These are phyloP conservation scores for Abrus precatorius DNA, from an alignment of 306 rosid species.

Conservation along the genomic window DNA sequence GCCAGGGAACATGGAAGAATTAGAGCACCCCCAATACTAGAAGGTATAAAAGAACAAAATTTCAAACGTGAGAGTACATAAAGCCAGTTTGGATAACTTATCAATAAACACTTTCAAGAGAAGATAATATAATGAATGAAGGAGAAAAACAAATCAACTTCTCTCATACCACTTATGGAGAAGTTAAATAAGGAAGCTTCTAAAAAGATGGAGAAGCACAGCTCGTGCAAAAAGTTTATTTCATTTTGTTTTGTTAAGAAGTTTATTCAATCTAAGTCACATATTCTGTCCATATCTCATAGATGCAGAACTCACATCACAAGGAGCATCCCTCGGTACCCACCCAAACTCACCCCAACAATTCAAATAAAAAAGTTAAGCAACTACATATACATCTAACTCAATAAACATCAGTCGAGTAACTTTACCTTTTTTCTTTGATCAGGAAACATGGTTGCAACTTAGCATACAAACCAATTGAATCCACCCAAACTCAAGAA, in stretches of 20 bases:
- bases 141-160: too few species aligned
- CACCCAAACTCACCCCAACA: neutral
- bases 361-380: constrained; percentile 30
- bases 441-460: constrained; percentile 80
- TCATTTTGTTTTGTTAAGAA: too few species aligned
- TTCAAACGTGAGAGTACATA: constrained; percentile 25
- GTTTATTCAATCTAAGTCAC: too few species aligned
- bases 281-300: neutral
- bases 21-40: constrained; percentile 16
- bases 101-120: too few species aligned
- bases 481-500: constrained; percentile 48
- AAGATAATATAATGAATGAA: too few species aligned
- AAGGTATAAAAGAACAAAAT: neutral
- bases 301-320: constrained; percentile 38
- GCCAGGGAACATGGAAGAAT: constrained; percentile 34
- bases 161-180: too few species aligned
- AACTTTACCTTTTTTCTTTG: constrained; percentile 89
- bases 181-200: too few species aligned
- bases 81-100: too few species aligned
- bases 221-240: too few species aligned
- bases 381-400: neutral
- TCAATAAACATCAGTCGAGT: neutral
- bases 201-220: too few species aligned
- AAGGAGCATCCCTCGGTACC: constrained; percentile 26
- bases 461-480: constrained; percentile 60